Base-by-base conservation (phyloP, 108 stramenopile genomes). In the Pseudonitzschia pungens region DNA sequence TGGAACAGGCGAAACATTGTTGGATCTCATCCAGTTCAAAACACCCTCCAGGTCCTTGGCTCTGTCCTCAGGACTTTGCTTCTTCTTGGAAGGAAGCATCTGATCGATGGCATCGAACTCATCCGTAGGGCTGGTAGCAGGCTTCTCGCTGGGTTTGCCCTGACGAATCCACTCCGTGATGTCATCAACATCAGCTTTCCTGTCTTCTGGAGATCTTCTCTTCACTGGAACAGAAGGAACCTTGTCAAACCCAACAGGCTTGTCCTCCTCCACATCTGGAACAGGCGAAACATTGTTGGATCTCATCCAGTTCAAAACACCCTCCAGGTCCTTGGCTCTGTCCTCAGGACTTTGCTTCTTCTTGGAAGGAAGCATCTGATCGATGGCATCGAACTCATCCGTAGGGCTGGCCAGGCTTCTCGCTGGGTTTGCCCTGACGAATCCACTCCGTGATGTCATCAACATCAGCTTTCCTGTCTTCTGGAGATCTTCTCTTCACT, bases 31-130 rank as follows among this genome's bases (percentile, higher is more conserved):
- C 52, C 71, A 82, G 22, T 56, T 60, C 68, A 82, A 63, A 12
- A 65, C 66, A 24, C 76, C 81, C 55, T 82, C 81, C 65, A 58
- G 28, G 29, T 58, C 29, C 28, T 41, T 55, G 31, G 71, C 77
- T 36, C 70, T 26, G 45, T 77, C 71, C 28, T 78, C 74, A 14
- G 65, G 50, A 36, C 58, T 65, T 45, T 69, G 65, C 4, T 56
- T 51, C 12, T 56, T 76, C 33, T 66, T 67, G 15, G 69, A 31
- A 10, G 82, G 82, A 24, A 74, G 42, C 21, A 83, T 62, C 16
- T 73, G 56, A 52, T 62, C 72, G 33, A 73, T 54, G n/a, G 53
- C 14, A 54, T 21, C 53, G 15, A 54, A 54, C 24, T 54, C 53
- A 54, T 54, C 24, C 7, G 53, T 14, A 24, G 53, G 53, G 24